These are phyloP conservation scores for Eragrostis tef DNA, from an alignment of 202 grass and related monocot species.

Conservation along the genomic window DNA sequence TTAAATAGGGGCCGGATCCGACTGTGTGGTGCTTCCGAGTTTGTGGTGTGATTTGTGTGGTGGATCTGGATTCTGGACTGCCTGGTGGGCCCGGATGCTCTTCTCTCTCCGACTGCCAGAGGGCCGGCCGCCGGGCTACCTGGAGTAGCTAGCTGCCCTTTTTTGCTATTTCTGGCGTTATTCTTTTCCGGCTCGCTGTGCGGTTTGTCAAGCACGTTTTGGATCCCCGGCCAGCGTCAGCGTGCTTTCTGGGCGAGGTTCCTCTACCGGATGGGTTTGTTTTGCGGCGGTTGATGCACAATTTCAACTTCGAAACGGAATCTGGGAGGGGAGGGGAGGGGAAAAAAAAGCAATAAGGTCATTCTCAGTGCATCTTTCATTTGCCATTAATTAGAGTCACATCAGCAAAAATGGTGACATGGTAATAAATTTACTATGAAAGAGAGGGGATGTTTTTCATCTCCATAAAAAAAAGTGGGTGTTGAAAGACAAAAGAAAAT, in stretches of 20 bases:
- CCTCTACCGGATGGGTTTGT: no score
- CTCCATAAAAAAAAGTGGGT: no score
- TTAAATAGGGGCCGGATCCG: slow-evolving; percentile 43
- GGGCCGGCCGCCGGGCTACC: no score
- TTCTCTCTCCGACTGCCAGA: no score
- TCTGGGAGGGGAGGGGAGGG: background rate
- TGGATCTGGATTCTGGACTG: background rate
- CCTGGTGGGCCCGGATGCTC: background rate
- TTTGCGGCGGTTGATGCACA: background rate
- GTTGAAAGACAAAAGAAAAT: no score
- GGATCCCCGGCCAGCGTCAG: background rate
- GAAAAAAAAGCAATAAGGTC: no score
- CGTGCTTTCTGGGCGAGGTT: no score
- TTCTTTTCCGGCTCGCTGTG: background rate
- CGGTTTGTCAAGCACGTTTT: background rate
- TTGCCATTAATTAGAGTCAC: no score
- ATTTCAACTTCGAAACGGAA: background rate
- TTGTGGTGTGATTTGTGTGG: slow-evolving; percentile 23
- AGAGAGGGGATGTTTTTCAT: no score
- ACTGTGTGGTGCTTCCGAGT: background rate
- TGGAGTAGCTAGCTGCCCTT: background rate
- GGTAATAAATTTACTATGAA: no score
- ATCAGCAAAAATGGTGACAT: no score
- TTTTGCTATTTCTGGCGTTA: background rate
- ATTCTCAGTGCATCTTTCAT: no score